Base-by-base conservation (phyloP, 805 yeast species). In the Candida nitratophila region DNA sequence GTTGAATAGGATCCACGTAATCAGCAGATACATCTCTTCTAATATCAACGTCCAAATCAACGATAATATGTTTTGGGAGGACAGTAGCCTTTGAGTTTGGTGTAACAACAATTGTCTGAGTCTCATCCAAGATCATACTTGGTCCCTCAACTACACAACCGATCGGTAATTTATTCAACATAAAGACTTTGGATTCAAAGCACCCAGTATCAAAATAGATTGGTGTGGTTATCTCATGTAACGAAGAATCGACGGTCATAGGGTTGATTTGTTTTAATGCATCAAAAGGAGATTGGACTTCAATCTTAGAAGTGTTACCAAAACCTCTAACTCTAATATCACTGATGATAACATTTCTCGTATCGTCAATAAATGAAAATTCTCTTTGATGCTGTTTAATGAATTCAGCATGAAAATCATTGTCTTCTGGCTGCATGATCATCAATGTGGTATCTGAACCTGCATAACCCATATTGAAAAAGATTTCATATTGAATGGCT, bases 391-490 rank as follows among this genome's bases (percentile, higher is more conserved):
- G 90, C 38, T 66, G 63, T 14, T 65, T 64, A 27, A 73, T 60
- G 53, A 83, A 84, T 41, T 68, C 63, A 15, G 60, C 52, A 15
- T 59, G 52, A 50, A 73, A 76, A 26, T 66, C 64, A 36, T 15
- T 15, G 10, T 51, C 59, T 7, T 36, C 40, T 35, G 56, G 59
- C 37, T 64, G 61, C 17, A 63, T 63, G 11, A 83, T 74, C 81
- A 86, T 81, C 50, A 87, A 61, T 39, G 82, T 78, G 3, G 95
- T 82, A 54, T 86, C 95, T 26, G 93, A 81, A 5, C 39, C 39
- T 9, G 39, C 39, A 22, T 36, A 86, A 52, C 88, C 71, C 70
- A 86, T 66, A 56, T 86, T 86, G 46, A 86, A 64, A 51, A 70
- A 83, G 30, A 71, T 69, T 55, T 85, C 88, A 14, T 17, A 43